Evolutionary conservation across 345 rosid genomes (phyloP).

Genomic region (rapeseed (Brassica napus)): DNA sequence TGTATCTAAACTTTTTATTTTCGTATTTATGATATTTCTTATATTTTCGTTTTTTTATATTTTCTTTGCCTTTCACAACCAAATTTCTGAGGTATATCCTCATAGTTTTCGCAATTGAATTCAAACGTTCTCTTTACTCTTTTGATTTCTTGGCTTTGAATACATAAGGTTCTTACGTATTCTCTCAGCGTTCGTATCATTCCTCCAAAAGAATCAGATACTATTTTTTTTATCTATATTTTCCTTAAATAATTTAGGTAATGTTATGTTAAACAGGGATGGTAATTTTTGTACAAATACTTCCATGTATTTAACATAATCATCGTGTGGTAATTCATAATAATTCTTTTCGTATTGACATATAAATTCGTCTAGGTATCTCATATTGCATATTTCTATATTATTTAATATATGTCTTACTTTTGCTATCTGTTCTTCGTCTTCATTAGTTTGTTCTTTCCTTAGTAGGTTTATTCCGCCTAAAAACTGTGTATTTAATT

Average conservation of each 20-base stretch:
- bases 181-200: background rate
- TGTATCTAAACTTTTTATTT: background rate
- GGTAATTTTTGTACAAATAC: background rate
- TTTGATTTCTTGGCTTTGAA: background rate
- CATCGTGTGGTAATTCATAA: background rate
- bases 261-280: background rate
- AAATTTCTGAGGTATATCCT: background rate
- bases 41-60: background rate
- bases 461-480: background rate
- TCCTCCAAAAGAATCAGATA: background rate
- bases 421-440: background rate
- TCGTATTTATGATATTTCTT: background rate
- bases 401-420: background rate
- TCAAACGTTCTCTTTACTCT: background rate
- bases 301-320: background rate
- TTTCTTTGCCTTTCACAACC: background rate
- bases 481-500: too few species aligned
- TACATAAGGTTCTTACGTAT: background rate
- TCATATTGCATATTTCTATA: background rate
- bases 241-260: background rate
- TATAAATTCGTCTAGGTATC: background rate
- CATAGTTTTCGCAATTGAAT: background rate
- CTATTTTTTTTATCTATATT: background rate
- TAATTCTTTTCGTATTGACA: background rate
- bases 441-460: background rate